A percentile compares a stretch with the other conserved stretches of the same genome.
These are phyloP conservation scores for Trichoderma gracile DNA, from an alignment of 2,329 filamentous ascomycete species.

Conservation along the genomic window DNA sequence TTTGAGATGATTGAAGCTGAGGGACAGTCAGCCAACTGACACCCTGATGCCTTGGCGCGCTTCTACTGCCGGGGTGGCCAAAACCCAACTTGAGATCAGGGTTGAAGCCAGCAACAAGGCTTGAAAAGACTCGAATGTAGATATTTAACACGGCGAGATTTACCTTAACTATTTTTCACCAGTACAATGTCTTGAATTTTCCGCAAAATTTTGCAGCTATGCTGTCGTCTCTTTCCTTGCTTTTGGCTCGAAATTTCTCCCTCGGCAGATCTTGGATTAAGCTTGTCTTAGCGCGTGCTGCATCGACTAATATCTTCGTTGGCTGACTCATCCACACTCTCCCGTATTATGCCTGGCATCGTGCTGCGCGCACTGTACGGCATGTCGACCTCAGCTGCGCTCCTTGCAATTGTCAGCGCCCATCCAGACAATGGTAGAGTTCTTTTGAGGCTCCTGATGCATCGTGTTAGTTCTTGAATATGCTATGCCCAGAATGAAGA, in stretches of 20 bases:
- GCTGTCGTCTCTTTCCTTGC: neutral
- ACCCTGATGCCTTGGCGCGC: neutral
- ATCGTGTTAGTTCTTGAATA: too few relatives aligned
- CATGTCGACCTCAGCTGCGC: neutral
- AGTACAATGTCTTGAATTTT: too few relatives aligned
- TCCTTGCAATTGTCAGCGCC: neutral
- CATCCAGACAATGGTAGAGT: neutral
- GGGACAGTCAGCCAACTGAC: slow-evolving; percentile 15
- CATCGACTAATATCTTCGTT: slow-evolving; percentile 19
- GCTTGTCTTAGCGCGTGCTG: slow-evolving; percentile 19
- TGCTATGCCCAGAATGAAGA: too few relatives aligned
- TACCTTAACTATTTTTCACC: too few relatives aligned
- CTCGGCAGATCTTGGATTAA: slow-evolving; percentile 15
- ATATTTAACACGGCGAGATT: too few relatives aligned
- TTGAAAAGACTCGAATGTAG: neutral
- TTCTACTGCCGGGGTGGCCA: neutral
- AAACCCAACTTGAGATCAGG: neutral
- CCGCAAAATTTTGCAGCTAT: neutral
- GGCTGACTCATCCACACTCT: slow-evolving; percentile 8
- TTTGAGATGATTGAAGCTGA: neutral
- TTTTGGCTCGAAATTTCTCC: neutral
- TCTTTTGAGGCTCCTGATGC: too few relatives aligned
- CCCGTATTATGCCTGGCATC: neutral
- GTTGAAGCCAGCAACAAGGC: neutral
- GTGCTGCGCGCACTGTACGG: neutral